Percentiles rank a stretch among this genome's conserved stretches.
Conservation (phyloP, 805 yeast genomes). For the Metschnikowia kunwiensis region DNA sequence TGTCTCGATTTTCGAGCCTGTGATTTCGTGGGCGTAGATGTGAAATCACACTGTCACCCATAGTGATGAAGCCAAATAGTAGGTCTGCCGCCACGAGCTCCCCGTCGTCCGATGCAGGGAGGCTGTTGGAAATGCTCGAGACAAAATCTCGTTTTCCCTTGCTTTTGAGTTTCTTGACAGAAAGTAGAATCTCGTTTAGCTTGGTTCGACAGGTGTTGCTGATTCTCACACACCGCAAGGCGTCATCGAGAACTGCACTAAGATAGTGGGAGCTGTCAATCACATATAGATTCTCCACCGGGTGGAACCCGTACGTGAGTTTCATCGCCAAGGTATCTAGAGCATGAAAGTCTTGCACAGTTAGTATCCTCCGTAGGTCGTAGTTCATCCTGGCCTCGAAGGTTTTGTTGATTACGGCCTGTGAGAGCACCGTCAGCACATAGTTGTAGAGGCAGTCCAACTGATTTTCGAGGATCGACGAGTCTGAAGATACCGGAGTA, state of each 20-base stretch:
- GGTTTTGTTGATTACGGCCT: slow-evolving; percentile 66
- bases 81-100: slow-evolving; percentile 41
- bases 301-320: slow-evolving; percentile 33
- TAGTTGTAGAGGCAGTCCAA: slow-evolving; percentile 72
- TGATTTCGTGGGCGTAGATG: slow-evolving; percentile 77
- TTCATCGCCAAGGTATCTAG: slow-evolving; percentile 54
- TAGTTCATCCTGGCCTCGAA: slow-evolving; percentile 73
- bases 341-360: slow-evolving; percentile 70
- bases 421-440: slow-evolving; percentile 77
- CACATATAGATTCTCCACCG: slow-evolving; percentile 4
- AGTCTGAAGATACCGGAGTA: slow-evolving; percentile 1
- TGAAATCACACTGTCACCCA: slow-evolving; percentile 58
- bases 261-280: slow-evolving; percentile 27
- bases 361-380: slow-evolving; percentile 73
- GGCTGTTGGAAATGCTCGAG: slow-evolving; percentile 3
- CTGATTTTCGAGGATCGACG: slow-evolving; percentile 41
- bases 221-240: slow-evolving; percentile 42
- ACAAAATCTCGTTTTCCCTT: slow-evolving; percentile 5
- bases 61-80: slow-evolving; percentile 72
- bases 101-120: slow-evolving; percentile 11
- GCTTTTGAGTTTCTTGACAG: slow-evolving; percentile 22
- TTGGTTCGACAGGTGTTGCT: slow-evolving; percentile 54
- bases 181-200: slow-evolving; percentile 52
- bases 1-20: slow-evolving; percentile 74
- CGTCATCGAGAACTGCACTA: slow-evolving; percentile 28